Evolutionary conservation across 2,329 filamentous ascomycete species (phyloP), one percentile per base, ranked within the genome.

Genomic region (Trichoderma aggressivum): DNA sequence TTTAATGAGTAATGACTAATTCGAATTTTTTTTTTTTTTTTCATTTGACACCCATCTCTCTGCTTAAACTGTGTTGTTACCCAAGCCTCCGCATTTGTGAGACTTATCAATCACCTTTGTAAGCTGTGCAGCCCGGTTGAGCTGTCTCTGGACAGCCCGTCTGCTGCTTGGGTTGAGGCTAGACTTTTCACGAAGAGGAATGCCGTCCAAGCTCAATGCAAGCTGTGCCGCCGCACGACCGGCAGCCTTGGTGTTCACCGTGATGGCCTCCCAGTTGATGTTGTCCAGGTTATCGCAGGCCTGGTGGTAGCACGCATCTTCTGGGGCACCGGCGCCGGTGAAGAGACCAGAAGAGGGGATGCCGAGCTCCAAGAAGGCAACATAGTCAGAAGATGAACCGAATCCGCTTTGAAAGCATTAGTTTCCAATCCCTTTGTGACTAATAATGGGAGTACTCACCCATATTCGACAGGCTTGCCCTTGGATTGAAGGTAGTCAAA

Each of bases 191-290:
- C 81, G 76, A 6, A 70, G 58, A 1, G 81, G 81, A 5, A 82
- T 76, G 1, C 77, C 80, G 1, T 81, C 76, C 5, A 82, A 73
- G 62, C 78, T 81, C 21, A 80, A 74, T 7, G 81, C 81, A 24
- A 83, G 78, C 34, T 78, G 74, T 16, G 86, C 87, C 32, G 86
- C 83, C 3, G 83, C 83, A 71, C 84, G 80, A 2, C 86, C 88
- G 62, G 89, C 88, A 3, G 82, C 78, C 76, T 80, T 82, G 61
- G 81, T 73, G 73, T 81, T 84, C 64, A 79, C 74, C 0, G 78
- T 81, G 21, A 82, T n/a, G 4, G 82, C 82, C 2, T 80, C 79
- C 78, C 80, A 80, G 76, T 84, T 79, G 71, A 84, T 80, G 75
- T 84, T 83, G 50, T 77, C 69, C 28, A 82, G 76, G 47, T 75